A percentile compares a stretch with the other conserved stretches of the same genome.
Evolutionary conservation across 176 grass and related monocot species (phyloP).

Genomic region (Bolboschoenus planiculmis): DNA sequence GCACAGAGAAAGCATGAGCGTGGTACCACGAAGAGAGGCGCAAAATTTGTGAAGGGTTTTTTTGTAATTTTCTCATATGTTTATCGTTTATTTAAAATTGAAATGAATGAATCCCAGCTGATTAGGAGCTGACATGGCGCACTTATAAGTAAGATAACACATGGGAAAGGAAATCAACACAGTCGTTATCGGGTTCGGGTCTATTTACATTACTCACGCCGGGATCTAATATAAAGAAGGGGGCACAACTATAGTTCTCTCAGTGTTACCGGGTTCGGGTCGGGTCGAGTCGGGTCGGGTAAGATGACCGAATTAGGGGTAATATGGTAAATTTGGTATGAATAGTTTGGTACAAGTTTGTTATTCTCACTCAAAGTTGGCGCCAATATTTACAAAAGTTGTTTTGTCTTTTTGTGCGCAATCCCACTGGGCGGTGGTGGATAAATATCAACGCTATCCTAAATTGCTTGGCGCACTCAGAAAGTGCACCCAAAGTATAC

Average conservation of each 20-base stretch:
- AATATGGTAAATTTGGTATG: background rate
- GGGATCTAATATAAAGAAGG: background rate
- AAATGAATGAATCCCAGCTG: background rate
- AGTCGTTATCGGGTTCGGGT: background rate
- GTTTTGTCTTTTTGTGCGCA: conserved; percentile 1
- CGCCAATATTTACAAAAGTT: background rate
- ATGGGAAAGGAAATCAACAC: background rate
- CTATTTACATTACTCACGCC: background rate
- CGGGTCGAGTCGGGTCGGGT: too few species aligned
- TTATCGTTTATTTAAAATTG: background rate
- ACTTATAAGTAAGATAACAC: background rate
- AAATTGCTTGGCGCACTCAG: background rate
- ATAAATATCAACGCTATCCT: background rate
- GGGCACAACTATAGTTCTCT: too few species aligned
- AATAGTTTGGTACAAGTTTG: background rate
- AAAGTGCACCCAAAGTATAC: background rate
- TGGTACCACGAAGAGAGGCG: background rate
- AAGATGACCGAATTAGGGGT: background rate
- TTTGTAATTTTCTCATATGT: background rate
- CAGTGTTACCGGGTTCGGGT: too few species aligned
- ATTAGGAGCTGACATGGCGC: background rate
- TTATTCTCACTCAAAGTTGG: conserved; percentile 3
- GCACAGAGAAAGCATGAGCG: background rate
- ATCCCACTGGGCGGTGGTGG: background rate
- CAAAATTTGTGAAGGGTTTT: background rate